Percentiles rank a stretch among this genome's conserved stretches.
Evolutionary conservation across 768 basidiomycete species (phyloP).

Genomic region (Termitomyces bulborhizus): DNA sequence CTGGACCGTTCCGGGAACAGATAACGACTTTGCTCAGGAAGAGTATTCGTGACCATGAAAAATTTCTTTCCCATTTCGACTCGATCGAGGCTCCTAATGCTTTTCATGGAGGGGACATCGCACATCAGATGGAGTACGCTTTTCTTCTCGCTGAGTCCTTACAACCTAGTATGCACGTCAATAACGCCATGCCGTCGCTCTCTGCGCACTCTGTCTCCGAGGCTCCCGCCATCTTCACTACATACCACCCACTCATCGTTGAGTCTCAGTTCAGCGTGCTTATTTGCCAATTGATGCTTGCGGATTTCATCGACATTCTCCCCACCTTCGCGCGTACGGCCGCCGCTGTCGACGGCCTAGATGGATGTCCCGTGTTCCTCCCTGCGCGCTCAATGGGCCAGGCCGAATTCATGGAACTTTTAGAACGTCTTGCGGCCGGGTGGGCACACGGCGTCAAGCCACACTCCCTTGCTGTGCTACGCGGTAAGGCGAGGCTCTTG

Average conservation of each 20-base stretch:
- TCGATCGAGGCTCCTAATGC: slow-evolving; percentile 45
- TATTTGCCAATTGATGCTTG: slow-evolving; percentile 70
- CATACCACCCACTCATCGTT: slow-evolving; percentile 86
- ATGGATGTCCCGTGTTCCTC: slow-evolving; percentile 85
- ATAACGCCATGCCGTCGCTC: slow-evolving; percentile 16
- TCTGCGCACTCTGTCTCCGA: slow-evolving; percentile 30
- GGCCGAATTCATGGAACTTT: slow-evolving; percentile 80
- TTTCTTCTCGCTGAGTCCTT: slow-evolving; percentile 63
- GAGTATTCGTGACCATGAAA: slow-evolving; percentile 78
- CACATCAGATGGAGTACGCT: slow-evolving; percentile 56
- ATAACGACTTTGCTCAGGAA: slow-evolving; percentile 59
- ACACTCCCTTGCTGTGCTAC: slow-evolving; percentile 37
- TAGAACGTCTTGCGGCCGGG: slow-evolving; percentile 73
- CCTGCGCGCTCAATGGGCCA: slow-evolving; percentile 87
- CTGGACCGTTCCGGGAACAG: slow-evolving; percentile 52
- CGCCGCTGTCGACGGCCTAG: slow-evolving; percentile 69
- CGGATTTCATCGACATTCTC: slow-evolving; percentile 59
- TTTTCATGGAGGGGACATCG: slow-evolving; percentile 36
- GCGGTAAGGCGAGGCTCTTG: slow-evolving; percentile 9
- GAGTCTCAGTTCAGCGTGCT: slow-evolving; percentile 83
- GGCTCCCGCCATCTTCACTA: slow-evolving; percentile 65
- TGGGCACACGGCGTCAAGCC: slow-evolving; percentile 66
- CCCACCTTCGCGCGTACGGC: slow-evolving; percentile 63
- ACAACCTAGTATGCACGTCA: slow-evolving; percentile 51
- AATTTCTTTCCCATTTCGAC: slow-evolving; percentile 80